These are phyloP conservation scores for Sporothrix humicola DNA, from an alignment of 2,329 filamentous ascomycete genomes.

Conservation along the genomic window DNA sequence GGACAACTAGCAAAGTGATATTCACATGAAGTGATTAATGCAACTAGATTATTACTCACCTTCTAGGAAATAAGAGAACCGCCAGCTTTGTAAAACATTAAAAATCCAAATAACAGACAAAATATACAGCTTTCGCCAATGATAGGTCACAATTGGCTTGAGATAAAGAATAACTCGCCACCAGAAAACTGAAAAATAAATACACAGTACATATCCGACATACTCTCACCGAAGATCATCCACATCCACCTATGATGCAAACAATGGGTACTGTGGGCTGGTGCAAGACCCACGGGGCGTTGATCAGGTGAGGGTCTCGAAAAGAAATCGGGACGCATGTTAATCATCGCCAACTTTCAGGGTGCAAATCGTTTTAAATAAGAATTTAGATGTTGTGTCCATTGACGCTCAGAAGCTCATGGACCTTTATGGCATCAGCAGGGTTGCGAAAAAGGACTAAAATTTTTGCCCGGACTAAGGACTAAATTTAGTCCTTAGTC, in stretches of 20 bases:
- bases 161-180: slow-evolving; percentile 13
- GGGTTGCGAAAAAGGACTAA: too few relatives aligned
- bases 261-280: slow-evolving; percentile 8
- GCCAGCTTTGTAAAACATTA: neutral
- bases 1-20: neutral
- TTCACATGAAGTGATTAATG: neutral
- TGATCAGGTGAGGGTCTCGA: slow-evolving; percentile 18
- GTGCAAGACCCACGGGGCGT: neutral
- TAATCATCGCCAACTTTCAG: neutral
- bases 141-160: neutral
- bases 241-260: neutral
- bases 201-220: neutral
- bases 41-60: neutral
- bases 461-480: too few relatives aligned
- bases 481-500: too few relatives aligned
- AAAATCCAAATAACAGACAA: neutral
- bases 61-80: neutral
- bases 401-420: neutral
- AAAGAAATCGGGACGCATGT: slow-evolving; percentile 11
- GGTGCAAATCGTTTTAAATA: neutral
- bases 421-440: slow-evolving; percentile 4
- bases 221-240: neutral
- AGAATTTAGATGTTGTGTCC: neutral
- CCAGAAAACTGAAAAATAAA: neutral
- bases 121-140: neutral